Percentiles rank a stretch among this genome's conserved stretches.
phyloP scores from a whole-genome alignment of 345 rosid species.

The Cardamine resedifolia region DNA sequence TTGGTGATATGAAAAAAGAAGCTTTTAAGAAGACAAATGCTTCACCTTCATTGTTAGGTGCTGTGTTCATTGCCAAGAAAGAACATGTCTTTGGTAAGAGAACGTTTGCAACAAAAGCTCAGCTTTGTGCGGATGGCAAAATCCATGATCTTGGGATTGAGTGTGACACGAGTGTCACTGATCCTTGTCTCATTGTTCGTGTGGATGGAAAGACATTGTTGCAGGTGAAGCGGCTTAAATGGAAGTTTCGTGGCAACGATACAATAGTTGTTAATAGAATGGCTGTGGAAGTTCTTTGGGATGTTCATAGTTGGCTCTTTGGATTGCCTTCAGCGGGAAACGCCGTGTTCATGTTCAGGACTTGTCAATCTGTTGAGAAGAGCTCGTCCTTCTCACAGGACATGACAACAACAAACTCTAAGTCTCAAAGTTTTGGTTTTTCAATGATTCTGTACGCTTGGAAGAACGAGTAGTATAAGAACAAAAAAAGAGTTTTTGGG shows the following conservation, averaged over 20 bases:
- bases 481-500: background rate
- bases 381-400: slow-evolving; percentile 50
- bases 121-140: slow-evolving; percentile 63
- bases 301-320: slow-evolving; percentile 94
- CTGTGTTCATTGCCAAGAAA: slow-evolving; percentile 62
- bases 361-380: slow-evolving; percentile 53
- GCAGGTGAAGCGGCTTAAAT: slow-evolving; percentile 78
- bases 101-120: slow-evolving; percentile 68
- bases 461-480: slow-evolving; percentile 57
- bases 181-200: slow-evolving; percentile 77
- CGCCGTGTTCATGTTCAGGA: slow-evolving; percentile 91
- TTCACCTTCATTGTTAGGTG: slow-evolving; percentile 40
- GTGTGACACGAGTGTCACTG: slow-evolving; percentile 67
- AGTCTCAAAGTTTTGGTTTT: slow-evolving; percentile 67
- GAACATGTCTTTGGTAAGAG: slow-evolving; percentile 88
- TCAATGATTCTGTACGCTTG: slow-evolving; percentile 65
- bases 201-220: slow-evolving; percentile 70
- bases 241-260: slow-evolving; percentile 94
- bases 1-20: slow-evolving; percentile 83
- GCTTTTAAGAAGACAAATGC: slow-evolving; percentile 66
- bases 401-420: slow-evolving; percentile 44
- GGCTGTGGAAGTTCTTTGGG: slow-evolving; percentile 90
- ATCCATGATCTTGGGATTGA: slow-evolving; percentile 72
- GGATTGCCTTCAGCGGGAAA: slow-evolving; percentile 63
- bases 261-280: slow-evolving; percentile 83